Percentiles rank a stretch among this genome's conserved stretches.
phyloP scores from a whole-genome alignment of 805 yeast species.

The Candida maltosa region DNA sequence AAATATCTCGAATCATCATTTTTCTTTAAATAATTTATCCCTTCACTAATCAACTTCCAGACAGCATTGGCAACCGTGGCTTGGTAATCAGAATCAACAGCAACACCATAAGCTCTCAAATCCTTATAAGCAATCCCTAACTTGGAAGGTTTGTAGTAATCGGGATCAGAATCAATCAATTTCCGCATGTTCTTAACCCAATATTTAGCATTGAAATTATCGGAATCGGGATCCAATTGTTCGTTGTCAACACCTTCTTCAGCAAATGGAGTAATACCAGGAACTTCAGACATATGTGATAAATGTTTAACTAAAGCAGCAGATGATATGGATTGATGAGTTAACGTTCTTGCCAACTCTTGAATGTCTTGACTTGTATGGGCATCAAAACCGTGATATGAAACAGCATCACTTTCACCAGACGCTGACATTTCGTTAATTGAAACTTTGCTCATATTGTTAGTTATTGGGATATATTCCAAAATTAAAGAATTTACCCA shows the following conservation, averaged over 20 bases:
- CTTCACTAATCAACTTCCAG: constrained; percentile 18
- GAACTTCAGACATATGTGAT: constrained; percentile 50
- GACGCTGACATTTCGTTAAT: neutral
- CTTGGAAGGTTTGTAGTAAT: constrained; percentile 57
- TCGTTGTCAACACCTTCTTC: constrained; percentile 22
- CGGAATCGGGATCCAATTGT: constrained; percentile 54
- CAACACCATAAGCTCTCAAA: constrained; percentile 60
- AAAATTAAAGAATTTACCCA: too few relatives aligned
- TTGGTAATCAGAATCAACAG: constrained; percentile 66
- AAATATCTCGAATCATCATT: constrained; percentile 21
- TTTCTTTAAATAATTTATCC: constrained; percentile 12
- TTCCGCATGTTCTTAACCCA: constrained; percentile 68
- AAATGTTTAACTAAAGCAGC: constrained; percentile 32
- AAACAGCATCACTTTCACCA: too few relatives aligned
- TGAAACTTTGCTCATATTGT: neutral
- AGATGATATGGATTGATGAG: constrained; percentile 14
- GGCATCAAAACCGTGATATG: constrained; percentile 34
- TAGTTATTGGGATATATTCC: neutral
- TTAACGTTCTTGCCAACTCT: constrained; percentile 41
- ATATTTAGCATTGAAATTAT: constrained; percentile 52
- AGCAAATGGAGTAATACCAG: constrained; percentile 41
- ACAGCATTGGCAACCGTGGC: constrained; percentile 48
- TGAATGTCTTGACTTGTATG: constrained; percentile 30
- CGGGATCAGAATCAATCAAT: constrained; percentile 50
- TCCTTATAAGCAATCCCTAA: constrained; percentile 58